Evolutionary conservation across 1,284 basidiomycete genomes (phyloP), one percentile per base, ranked within the genome.

Genomic region (Fomitopsis betulina): DNA sequence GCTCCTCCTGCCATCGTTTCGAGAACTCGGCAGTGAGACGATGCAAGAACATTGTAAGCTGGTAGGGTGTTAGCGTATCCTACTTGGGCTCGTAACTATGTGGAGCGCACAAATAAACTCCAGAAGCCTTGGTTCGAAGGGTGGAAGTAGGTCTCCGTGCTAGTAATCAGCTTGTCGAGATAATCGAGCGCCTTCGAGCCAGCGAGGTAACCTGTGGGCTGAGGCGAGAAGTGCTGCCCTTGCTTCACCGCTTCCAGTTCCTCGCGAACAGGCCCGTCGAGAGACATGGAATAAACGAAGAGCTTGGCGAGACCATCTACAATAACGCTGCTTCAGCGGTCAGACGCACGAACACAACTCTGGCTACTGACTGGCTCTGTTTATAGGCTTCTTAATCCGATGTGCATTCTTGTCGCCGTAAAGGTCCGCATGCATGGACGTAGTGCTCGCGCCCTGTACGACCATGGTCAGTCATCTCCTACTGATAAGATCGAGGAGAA

Each of bases 111-210:
- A 57, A 74, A 70, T 53, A 81, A 64, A 5, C 88, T 86, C 87
- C 89, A 92, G 54, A 78, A 73, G 1, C 91, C 91, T 54, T 81
- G 83, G 68, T 89, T 92, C 2, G 92, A 91, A 5, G 93, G 93
- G 71, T 97, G 94, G 72, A 96, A 97, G 76, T 89, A 96, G 0
- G 87, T 89, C 71, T 99, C 97, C 6, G 91, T 94, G 62, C 93
- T 96, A 13, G 93, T 96, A 57, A 99, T 85, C 47, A 99, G 78
- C 65, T 87, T 88, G 63, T 94, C 90, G 27, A 99, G 78, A 25
- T 94, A 89, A 65, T 97, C 94, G 60, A 99, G 79, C 17, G 96
- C 93, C 68, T 85, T 91, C 5, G 91, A 95, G 8, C 97, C 96
- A 0, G 86, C 96, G 33, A 94, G 76, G 72, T 85, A 95, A 32